phyloP scores from a whole-genome alignment of 1,284 basidiomycete genomes.

The Peniophora sp. region DNA sequence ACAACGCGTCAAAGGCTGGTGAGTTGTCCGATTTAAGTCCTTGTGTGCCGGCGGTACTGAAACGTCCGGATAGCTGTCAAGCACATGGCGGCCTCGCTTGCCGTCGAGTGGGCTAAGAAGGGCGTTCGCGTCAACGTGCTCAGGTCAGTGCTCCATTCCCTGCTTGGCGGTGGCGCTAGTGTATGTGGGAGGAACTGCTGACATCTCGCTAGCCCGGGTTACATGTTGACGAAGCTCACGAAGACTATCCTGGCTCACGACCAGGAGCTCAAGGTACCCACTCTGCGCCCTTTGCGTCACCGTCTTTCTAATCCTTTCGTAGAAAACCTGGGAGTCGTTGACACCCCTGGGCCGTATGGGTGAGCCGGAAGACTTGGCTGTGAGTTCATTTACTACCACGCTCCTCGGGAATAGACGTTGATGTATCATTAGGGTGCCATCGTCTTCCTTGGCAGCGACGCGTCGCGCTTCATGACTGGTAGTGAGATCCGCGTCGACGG shows the following conservation, averaged over 20 bases:
- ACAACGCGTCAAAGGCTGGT: slow-evolving; percentile 93
- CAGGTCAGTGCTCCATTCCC: slow-evolving; percentile 37
- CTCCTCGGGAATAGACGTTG: slow-evolving; percentile 2
- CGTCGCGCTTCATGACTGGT: slow-evolving; percentile 82
- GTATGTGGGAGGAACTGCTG: slow-evolving; percentile 2
- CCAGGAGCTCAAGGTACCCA: slow-evolving; percentile 56
- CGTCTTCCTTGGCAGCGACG: slow-evolving; percentile 81
- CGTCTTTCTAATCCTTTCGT: slow-evolving; percentile 9
- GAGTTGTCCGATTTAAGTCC: neutral
- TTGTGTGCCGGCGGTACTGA: neutral
- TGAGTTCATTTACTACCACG: slow-evolving; percentile 24
- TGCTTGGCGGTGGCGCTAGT: neutral
- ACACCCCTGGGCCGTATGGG: slow-evolving; percentile 67
- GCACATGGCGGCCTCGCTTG: slow-evolving; percentile 82
- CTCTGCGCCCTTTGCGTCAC: slow-evolving; percentile 9
- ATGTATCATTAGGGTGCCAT: slow-evolving; percentile 55
- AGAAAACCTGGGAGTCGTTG: slow-evolving; percentile 85
- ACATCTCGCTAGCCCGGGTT: slow-evolving; percentile 57
- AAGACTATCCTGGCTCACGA: slow-evolving; percentile 70
- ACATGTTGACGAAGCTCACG: slow-evolving; percentile 86
- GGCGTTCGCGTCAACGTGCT: slow-evolving; percentile 78
- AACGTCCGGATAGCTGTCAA: slow-evolving; percentile 53
- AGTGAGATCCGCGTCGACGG: slow-evolving; percentile 81
- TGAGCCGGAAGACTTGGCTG: slow-evolving; percentile 67
- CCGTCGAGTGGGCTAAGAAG: slow-evolving; percentile 85